A percentile compares a stretch with the other conserved stretches of the same genome.
These are phyloP conservation scores for Neurospora sp. DNA, from an alignment of 495 filamentous ascomycete genomes.

Conservation along the genomic window DNA sequence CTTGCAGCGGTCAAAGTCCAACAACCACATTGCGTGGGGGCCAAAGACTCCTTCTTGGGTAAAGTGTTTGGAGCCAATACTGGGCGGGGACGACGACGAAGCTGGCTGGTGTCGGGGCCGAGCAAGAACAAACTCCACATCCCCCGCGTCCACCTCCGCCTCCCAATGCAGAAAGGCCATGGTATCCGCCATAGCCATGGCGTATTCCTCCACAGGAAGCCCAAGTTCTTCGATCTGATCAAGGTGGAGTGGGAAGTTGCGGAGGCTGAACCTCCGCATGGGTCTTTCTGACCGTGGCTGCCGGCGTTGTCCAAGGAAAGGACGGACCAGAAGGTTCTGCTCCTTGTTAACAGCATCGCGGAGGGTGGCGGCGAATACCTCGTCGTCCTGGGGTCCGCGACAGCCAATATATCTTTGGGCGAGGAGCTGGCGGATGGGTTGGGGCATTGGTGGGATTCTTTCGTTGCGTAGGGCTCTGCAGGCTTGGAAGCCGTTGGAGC, in stretches of 20 bases:
- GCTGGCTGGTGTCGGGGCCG: background rate
- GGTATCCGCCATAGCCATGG: constrained; percentile 31
- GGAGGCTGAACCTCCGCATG: no score
- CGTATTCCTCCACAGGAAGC: constrained; percentile 13
- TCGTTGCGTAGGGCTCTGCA: constrained; percentile 37
- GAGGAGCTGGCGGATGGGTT: no score
- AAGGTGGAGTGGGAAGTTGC: constrained; percentile 39
- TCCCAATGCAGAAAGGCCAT: constrained; percentile 39
- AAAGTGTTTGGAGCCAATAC: background rate
- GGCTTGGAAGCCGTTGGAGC: no score
- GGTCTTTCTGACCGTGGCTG: no score
- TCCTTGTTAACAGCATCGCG: no score
- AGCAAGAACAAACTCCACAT: constrained; percentile 44
- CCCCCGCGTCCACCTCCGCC: constrained; percentile 33
- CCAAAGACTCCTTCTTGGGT: constrained; percentile 3
- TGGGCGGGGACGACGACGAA: background rate
- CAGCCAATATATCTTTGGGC: no score
- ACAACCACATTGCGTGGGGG: constrained; percentile 27
- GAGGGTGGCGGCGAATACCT: no score
- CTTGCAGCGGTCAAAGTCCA: constrained; percentile 38
- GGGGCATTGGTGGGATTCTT: no score
- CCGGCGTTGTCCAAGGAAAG: no score
- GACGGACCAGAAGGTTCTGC: no score
- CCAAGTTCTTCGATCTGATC: constrained; percentile 37
- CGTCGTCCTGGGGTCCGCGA: no score